phyloP scores from a whole-genome alignment of 768 basidiomycete species.

The Pilatotrama ljubarskyi region DNA sequence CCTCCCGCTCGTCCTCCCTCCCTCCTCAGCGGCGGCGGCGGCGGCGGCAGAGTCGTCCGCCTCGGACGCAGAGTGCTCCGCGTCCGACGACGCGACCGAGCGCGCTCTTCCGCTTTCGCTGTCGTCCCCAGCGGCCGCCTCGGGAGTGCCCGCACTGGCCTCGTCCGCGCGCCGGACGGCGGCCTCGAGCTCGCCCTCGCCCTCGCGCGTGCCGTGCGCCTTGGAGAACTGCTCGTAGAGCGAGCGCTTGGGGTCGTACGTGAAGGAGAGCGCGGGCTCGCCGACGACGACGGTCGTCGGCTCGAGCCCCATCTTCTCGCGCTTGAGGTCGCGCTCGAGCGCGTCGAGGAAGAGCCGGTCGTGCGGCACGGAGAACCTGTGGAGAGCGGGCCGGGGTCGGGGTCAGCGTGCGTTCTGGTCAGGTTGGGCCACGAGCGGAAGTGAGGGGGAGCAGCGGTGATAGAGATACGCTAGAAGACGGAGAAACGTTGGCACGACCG shows the following conservation, averaged over 20 bases:
- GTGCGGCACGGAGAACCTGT: conserved; percentile 95
- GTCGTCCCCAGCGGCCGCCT: conserved; percentile 3
- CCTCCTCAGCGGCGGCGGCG: conserved; percentile 21
- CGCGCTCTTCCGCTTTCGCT: conserved; percentile 14
- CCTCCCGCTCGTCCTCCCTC: neutral
- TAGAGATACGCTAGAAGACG: neutral
- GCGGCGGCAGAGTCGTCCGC: conserved; percentile 23
- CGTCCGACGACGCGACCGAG: conserved; percentile 17
- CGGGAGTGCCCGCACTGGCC: neutral
- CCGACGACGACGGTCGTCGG: conserved; percentile 75
- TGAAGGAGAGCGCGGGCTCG: conserved; percentile 87
- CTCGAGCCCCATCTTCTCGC: conserved; percentile 88
- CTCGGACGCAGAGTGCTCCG: conserved; percentile 24
- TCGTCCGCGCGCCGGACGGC: conserved; percentile 35
- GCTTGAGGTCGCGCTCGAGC: conserved; percentile 92
- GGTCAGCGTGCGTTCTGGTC: neutral
- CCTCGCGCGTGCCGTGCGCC: conserved; percentile 35
- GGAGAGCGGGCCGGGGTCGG: conserved; percentile 30
- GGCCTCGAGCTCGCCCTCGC: conserved; percentile 37
- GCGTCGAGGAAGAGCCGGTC: conserved; percentile 97
- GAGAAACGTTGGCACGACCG: neutral
- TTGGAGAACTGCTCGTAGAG: conserved; percentile 87
- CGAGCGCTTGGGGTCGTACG: conserved; percentile 81
- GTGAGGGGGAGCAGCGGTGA: neutral
- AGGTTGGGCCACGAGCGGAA: neutral